These are phyloP conservation scores for Canavalia ensiformis DNA, from an alignment of 306 rosid species.

Conservation along the genomic window DNA sequence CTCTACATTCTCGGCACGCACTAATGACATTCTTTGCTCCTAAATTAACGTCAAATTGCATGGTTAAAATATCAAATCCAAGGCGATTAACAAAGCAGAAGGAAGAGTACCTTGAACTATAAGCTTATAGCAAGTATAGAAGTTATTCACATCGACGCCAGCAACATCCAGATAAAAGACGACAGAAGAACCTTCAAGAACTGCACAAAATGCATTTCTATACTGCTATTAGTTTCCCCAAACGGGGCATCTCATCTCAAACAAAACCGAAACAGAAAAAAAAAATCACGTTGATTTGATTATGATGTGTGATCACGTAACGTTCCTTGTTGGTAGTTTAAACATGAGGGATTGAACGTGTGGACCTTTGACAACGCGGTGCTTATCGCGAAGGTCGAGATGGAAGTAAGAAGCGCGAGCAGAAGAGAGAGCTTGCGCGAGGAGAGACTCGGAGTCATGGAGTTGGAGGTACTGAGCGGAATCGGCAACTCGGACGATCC, in stretches of 20 bases:
- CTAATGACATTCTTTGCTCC: slow-evolving; percentile 86
- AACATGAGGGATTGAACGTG: not conserved
- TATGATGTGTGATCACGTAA: not conserved
- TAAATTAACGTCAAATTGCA: slow-evolving; percentile 53
- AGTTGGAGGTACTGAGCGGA: slow-evolving; percentile 65
- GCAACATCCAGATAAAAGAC: slow-evolving; percentile 76
- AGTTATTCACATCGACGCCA: slow-evolving; percentile 57
- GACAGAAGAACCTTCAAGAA: slow-evolving; percentile 78
- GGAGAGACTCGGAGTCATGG: slow-evolving; percentile 63
- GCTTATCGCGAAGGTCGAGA: slow-evolving; percentile 68
- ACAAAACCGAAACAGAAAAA: not conserved
- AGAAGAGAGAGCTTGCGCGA: slow-evolving; percentile 65
- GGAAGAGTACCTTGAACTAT: slow-evolving; percentile 75
- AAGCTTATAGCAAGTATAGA: slow-evolving; percentile 64
- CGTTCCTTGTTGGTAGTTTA: not conserved
- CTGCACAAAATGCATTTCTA: slow-evolving; percentile 59
- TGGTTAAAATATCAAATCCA: slow-evolving; percentile 31
- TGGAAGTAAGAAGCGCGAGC: slow-evolving; percentile 77
- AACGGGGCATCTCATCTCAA: not conserved
- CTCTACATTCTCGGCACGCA: slow-evolving; percentile 88
- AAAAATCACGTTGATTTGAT: not conserved
- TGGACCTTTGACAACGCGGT: slow-evolving; percentile 60
- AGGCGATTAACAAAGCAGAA: not conserved
- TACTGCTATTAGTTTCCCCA: slow-evolving; percentile 32
- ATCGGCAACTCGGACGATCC: slow-evolving; percentile 90